Evolutionary conservation across 2,329 filamentous ascomycete species (phyloP).

Genomic region (Allantophomopsis lycopodina): DNA sequence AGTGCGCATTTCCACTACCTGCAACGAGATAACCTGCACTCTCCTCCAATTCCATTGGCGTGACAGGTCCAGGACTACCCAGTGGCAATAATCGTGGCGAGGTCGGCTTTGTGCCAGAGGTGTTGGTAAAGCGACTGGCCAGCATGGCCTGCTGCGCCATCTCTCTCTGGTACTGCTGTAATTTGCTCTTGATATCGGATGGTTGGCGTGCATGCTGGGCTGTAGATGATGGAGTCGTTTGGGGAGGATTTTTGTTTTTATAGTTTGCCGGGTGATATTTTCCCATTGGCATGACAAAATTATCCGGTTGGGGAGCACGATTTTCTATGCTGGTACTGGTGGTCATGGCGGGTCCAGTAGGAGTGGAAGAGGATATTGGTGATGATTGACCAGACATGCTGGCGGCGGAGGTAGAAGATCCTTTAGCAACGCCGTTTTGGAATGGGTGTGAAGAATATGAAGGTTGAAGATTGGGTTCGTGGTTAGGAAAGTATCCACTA

Average conservation of each 20-base stretch:
- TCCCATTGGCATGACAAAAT: conserved; percentile 32
- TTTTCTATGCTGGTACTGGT: conserved; percentile 8
- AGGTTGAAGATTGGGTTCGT: conserved; percentile 35
- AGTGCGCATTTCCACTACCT: conserved; percentile 1
- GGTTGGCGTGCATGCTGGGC: conserved; percentile 21
- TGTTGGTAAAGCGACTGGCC: conserved; percentile 21
- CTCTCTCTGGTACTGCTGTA: conserved; percentile 45
- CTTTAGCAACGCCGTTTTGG: not conserved
- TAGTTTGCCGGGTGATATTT: conserved; percentile 54
- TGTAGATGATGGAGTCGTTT: conserved; percentile 12
- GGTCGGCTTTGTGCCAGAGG: conserved; percentile 26
- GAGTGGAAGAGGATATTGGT: conserved; percentile 30
- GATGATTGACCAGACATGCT: conserved; percentile 11
- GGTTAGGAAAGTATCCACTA: conserved; percentile 46
- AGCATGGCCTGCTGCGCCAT: conserved; percentile 44
- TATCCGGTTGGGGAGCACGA: not conserved
- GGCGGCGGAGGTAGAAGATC: conserved; percentile 5
- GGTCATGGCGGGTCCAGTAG: conserved; percentile 32
- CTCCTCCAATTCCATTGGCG: conserved; percentile 41
- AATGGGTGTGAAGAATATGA: conserved; percentile 15
- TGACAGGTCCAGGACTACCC: conserved; percentile 46
- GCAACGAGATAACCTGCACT: conserved; percentile 13
- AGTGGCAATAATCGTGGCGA: conserved; percentile 36
- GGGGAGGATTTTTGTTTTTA: conserved; percentile 20
- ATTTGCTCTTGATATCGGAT: conserved; percentile 33